Conservation (phyloP, 345 rosid species). For the Eucalyptus decipiens region DNA sequence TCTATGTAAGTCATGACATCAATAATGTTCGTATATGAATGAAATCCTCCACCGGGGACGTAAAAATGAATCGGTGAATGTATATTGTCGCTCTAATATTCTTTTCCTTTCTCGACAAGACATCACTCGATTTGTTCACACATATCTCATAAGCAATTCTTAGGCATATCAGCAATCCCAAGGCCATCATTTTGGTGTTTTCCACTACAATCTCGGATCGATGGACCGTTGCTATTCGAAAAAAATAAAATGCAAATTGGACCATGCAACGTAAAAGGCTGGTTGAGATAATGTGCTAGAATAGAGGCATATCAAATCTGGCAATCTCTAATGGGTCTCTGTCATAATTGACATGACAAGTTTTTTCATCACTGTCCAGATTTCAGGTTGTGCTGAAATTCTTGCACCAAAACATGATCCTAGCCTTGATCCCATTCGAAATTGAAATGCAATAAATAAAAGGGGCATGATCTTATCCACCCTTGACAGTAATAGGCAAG, state of each 20-base stretch:
- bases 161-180: background rate
- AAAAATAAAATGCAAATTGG: background rate
- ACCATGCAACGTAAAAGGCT: background rate
- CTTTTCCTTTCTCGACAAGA: background rate
- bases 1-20: background rate
- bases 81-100: background rate
- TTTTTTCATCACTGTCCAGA: background rate
- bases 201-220: rapidly evolving
- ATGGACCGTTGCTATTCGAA: background rate
- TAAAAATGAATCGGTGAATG: background rate
- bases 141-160: background rate
- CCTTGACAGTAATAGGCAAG: background rate
- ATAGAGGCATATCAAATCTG: background rate
- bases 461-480: background rate
- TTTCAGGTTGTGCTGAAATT: background rate
- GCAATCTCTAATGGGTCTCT: background rate
- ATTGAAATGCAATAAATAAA: background rate
- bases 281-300: background rate
- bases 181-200: background rate
- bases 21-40: background rate
- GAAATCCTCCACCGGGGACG: background rate
- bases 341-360: background rate
- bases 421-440: background rate
- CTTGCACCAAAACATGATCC: background rate
- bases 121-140: background rate